These are phyloP conservation scores for Astragalus glycyphyllos DNA, from an alignment of 306 rosid species.

Conservation along the genomic window DNA sequence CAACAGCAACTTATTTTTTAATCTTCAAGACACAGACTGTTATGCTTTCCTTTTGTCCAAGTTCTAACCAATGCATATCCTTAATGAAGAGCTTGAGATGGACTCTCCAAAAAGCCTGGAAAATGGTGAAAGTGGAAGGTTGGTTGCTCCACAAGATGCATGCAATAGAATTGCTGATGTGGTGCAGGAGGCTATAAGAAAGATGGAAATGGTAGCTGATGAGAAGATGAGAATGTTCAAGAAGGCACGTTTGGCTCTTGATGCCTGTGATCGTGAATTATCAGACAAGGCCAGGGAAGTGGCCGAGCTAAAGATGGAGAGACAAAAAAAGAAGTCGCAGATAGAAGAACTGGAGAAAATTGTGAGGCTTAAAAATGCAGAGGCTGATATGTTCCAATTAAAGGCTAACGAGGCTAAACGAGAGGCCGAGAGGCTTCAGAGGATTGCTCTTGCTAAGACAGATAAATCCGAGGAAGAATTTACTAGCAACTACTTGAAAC, in stretches of 20 bases:
- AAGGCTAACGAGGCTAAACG: slow-evolving; percentile 37
- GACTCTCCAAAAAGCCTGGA: slow-evolving; percentile 26
- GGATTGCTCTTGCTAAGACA: slow-evolving; percentile 35
- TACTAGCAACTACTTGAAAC: slow-evolving; percentile 35
- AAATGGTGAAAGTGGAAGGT: slow-evolving; percentile 38
- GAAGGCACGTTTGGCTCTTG: slow-evolving; percentile 35
- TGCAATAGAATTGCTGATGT: slow-evolving; percentile 38
- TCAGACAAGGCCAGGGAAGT: slow-evolving; percentile 31
- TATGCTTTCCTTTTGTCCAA: background rate
- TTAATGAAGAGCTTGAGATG: slow-evolving; percentile 26
- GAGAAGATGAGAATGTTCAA: slow-evolving; percentile 39
- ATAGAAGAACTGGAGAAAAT: slow-evolving; percentile 35
- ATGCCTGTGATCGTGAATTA: slow-evolving; percentile 18
- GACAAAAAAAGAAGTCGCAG: slow-evolving; percentile 31
- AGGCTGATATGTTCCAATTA: slow-evolving; percentile 35
- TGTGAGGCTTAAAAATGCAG: slow-evolving; percentile 36
- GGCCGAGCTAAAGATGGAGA: slow-evolving; percentile 23
- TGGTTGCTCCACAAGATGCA: slow-evolving; percentile 37
- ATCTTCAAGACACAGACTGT: background rate
- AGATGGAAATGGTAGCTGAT: slow-evolving; percentile 39
- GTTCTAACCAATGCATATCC: background rate
- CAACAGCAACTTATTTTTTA: background rate
- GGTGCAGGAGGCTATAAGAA: slow-evolving; percentile 40
- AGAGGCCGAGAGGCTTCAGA: slow-evolving; percentile 34
- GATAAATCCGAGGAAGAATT: slow-evolving; percentile 38